A percentile compares a stretch with the other conserved stretches of the same genome.
phyloP scores from a whole-genome alignment of 768 basidiomycete genomes.

The Cystobasidium ongulense region DNA sequence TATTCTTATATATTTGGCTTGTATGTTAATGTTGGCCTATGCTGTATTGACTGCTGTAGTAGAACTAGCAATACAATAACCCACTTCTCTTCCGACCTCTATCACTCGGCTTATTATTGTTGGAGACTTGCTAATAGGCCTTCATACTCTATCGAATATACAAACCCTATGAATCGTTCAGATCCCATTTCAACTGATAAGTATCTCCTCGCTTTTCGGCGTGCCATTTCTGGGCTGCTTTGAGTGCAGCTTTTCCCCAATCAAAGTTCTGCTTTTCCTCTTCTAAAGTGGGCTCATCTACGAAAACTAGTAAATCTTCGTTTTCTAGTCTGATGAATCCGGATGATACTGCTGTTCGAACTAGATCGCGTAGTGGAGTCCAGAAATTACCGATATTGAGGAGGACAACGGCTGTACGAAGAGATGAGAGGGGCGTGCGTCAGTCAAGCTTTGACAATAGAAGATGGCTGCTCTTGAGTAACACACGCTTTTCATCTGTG shows the following conservation, averaged over 20 bases:
- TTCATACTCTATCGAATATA: not conserved
- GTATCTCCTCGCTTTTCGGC: not conserved
- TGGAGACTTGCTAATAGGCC: not conserved
- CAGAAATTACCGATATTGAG: conserved; percentile 80
- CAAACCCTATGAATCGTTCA: not conserved
- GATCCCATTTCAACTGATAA: conserved; percentile 17
- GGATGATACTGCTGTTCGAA: conserved; percentile 58
- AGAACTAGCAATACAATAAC: not conserved
- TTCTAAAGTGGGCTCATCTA: not conserved
- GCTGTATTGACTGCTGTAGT: not conserved
- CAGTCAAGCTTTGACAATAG: conserved; percentile 24
- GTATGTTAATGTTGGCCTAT: too few relatives aligned
- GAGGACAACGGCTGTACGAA: conserved; percentile 63
- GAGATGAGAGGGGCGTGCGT: conserved; percentile 7
- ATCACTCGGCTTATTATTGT: not conserved
- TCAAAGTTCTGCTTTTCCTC: not conserved
- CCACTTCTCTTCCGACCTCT: not conserved
- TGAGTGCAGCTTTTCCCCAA: conserved; percentile 19
- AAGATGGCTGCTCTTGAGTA: not conserved
- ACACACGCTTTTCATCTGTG: conserved; percentile 33
- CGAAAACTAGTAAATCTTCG: conserved; percentile 17
- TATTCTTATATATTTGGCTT: too few relatives aligned
- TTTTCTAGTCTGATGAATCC: conserved; percentile 49
- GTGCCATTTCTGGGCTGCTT: conserved; percentile 30
- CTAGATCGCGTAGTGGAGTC: conserved; percentile 67